Percentiles rank a stretch among this genome's conserved stretches.
These are phyloP conservation scores for Colletotrichum abscissum DNA, from an alignment of 2,329 filamentous ascomycete genomes.

Conservation along the genomic window DNA sequence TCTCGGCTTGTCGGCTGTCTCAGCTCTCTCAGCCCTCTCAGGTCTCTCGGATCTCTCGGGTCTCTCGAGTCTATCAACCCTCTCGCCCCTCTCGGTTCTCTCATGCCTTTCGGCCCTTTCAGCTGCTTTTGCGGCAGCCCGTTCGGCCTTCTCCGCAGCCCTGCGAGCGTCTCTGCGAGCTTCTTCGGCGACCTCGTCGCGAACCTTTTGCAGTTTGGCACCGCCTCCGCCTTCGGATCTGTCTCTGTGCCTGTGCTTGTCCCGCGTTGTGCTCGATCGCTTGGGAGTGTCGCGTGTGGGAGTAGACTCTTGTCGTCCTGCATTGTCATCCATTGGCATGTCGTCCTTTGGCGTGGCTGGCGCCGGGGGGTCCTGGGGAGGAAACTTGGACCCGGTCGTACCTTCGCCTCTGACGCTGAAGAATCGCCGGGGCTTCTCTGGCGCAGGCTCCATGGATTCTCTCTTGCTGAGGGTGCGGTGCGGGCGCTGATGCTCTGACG, in stretches of 20 bases:
- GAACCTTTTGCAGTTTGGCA: constrained; percentile 40
- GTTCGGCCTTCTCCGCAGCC: constrained; percentile 38
- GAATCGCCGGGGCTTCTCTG: constrained; percentile 49
- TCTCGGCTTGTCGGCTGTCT: constrained; percentile 35
- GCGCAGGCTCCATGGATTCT: constrained; percentile 40
- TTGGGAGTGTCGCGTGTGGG: constrained; percentile 43
- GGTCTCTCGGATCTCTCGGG: background rate
- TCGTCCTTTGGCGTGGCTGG: constrained; percentile 36
- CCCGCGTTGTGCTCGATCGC: constrained; percentile 46
- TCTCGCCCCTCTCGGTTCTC: background rate
- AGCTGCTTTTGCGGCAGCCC: no score
- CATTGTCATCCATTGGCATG: constrained; percentile 33
- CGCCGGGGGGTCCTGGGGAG: constrained; percentile 34
- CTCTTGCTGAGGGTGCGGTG: constrained; percentile 40
- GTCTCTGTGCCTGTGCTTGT: constrained; percentile 41
- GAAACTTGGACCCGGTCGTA: constrained; percentile 39
- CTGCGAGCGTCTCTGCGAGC: constrained; percentile 16
- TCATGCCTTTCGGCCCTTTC: no score
- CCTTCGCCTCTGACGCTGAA: constrained; percentile 55
- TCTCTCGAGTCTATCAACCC: background rate
- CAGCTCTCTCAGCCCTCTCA: background rate
- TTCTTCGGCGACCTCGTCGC: constrained; percentile 38
- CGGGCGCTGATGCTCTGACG: constrained; percentile 47
- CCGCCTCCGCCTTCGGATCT: constrained; percentile 43
- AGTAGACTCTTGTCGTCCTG: constrained; percentile 39